These are phyloP conservation scores for Phaeotremella fagi DNA, from an alignment of 768 basidiomycete genomes.

Conservation along the genomic window DNA sequence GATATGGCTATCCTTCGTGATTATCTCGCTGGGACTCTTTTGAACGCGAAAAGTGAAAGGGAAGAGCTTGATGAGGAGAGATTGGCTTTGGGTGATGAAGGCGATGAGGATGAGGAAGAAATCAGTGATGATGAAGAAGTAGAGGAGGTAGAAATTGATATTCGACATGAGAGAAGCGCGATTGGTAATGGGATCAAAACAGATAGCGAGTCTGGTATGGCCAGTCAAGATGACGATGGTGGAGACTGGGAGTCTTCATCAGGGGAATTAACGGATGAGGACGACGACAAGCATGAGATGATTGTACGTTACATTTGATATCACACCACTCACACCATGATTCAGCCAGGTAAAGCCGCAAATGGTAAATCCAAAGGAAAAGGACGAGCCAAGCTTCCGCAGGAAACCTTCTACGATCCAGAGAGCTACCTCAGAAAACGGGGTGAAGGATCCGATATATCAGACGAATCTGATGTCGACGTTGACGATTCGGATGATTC, in stretches of 20 bases:
- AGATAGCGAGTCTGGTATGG: conserved; percentile 5
- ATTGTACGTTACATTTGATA: no score
- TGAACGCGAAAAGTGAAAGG: conserved; percentile 18
- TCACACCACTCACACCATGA: not conserved
- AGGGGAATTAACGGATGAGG: not conserved
- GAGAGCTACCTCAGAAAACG: not conserved
- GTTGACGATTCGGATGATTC: not conserved
- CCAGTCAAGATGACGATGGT: conserved; percentile 8
- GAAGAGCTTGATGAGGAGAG: conserved; percentile 8
- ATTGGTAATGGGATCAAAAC: conserved; percentile 12
- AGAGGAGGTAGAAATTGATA: conserved; percentile 15
- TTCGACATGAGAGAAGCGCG: conserved; percentile 8
- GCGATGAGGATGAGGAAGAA: conserved; percentile 2
- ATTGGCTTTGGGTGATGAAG: not conserved
- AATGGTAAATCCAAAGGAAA: not conserved
- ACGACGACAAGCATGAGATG: not conserved
- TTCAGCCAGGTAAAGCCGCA: not conserved
- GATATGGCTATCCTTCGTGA: conserved; percentile 32
- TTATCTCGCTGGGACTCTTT: conserved; percentile 33
- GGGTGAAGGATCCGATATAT: not conserved
- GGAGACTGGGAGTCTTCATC: conserved; percentile 2
- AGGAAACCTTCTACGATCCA: not conserved
- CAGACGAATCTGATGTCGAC: not conserved
- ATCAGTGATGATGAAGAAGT: conserved; percentile 44
- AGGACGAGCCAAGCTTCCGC: not conserved